These are phyloP conservation scores for Saprolegnia diclina DNA, from an alignment of 352 stramenopile genomes.

Conservation along the genomic window DNA sequence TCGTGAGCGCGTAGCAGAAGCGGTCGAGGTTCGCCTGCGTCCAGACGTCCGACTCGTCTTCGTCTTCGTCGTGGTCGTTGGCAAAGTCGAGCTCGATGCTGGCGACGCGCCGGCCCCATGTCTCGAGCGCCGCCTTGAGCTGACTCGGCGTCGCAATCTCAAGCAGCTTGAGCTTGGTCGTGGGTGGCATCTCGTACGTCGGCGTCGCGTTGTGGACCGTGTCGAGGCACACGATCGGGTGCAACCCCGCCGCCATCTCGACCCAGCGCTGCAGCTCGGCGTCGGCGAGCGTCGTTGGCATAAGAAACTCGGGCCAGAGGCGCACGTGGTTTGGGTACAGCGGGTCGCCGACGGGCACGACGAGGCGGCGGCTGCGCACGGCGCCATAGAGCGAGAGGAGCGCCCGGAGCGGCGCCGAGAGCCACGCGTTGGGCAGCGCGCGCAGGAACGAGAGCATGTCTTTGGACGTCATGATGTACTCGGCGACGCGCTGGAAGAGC, in stretches of 20 bases:
- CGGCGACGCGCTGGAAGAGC: not conserved
- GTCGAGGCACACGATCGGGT: not conserved
- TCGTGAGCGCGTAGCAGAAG: not conserved
- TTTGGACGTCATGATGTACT: not conserved
- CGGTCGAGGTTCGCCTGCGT: not conserved
- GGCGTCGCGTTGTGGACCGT: not conserved
- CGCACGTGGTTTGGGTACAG: not conserved
- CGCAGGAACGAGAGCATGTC: not conserved
- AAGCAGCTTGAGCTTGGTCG: not conserved
- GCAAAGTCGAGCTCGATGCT: not conserved
- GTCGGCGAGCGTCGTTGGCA: not conserved
- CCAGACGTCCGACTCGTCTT: not conserved
- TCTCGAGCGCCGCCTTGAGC: not conserved
- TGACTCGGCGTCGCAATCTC: not conserved
- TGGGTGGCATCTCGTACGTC: not conserved
- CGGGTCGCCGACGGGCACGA: not conserved
- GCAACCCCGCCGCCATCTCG: not conserved
- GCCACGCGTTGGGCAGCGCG: not conserved
- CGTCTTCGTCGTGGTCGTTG: not conserved
- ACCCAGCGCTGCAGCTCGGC: not conserved
- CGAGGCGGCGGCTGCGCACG: not conserved
- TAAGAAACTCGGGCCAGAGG: not conserved
- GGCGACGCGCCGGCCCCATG: not conserved
- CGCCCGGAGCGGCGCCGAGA: not conserved
- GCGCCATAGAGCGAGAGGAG: not conserved